Evolutionary conservation across 192 early-diverging fungal genomes (phyloP).

Genomic region (Tieghemiomyces parasiticus): DNA sequence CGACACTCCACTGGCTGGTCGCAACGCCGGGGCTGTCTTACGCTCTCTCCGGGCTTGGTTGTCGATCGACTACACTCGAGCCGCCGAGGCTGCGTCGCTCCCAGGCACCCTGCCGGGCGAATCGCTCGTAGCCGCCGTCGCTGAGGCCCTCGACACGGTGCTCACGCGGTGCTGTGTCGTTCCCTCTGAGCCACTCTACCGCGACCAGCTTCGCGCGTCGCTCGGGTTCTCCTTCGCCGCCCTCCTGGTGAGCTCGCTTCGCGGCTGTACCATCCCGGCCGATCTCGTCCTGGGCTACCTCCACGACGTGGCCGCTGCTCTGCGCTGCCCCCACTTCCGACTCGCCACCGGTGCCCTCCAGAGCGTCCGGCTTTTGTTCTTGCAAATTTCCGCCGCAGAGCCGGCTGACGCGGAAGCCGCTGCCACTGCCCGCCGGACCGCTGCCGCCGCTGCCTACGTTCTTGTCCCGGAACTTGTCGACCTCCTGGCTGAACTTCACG

Average conservation of each 20-base stretch:
- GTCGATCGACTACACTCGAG: neutral
- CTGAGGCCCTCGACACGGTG: neutral
- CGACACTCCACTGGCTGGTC: constrained; percentile 1
- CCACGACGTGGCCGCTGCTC: constrained; percentile 1
- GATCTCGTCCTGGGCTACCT: constrained; percentile 1
- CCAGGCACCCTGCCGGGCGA: neutral
- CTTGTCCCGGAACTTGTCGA: constrained; percentile 7
- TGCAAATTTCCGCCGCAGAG: neutral
- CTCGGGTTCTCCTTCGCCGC: constrained; percentile 8
- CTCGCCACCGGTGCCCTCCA: constrained; percentile 4
- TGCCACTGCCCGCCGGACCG: neutral
- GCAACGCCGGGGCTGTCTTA: constrained; percentile 5
- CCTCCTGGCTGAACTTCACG: neutral
- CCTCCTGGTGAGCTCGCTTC: constrained; percentile 4
- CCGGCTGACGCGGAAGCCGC: neutral
- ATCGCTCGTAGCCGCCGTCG: neutral
- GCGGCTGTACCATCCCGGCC: neutral
- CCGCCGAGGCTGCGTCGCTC: neutral
- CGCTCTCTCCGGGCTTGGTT: neutral
- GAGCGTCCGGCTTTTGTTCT: constrained; percentile 8
- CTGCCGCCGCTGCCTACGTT: neutral
- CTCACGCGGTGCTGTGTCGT: neutral
- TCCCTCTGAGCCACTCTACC: neutral
- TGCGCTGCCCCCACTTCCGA: neutral
- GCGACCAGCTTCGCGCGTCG: neutral